Conservation (phyloP, 208 protist species). For the Trypanosoma rangeli region DNA sequence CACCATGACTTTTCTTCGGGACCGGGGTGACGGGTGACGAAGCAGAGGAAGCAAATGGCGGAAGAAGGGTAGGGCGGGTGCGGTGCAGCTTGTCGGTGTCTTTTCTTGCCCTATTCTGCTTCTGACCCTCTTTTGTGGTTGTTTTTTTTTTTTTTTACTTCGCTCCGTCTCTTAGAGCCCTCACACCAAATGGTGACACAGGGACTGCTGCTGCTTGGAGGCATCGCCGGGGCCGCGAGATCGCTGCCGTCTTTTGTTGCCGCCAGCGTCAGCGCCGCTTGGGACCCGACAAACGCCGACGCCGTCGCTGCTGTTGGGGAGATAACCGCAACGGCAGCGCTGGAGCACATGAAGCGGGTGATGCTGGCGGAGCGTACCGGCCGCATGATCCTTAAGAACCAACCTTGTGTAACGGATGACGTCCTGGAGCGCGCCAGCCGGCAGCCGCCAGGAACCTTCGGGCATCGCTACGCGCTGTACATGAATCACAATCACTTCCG, state of each 20-base stretch:
- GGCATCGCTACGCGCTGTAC: slow-evolving; percentile 71
- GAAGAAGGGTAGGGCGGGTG: neutral
- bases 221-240: slow-evolving; percentile 25
- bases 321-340: slow-evolving; percentile 55
- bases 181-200: slow-evolving; percentile 9
- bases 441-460: slow-evolving; percentile 64
- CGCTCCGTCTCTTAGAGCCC: slow-evolving; percentile 1
- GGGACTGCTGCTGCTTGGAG: slow-evolving; percentile 31
- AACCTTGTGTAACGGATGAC: slow-evolving; percentile 62
- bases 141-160: slow-evolving; percentile 2
- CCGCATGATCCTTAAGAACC: slow-evolving; percentile 55
- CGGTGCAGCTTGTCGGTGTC: neutral
- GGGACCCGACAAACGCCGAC: slow-evolving; percentile 60
- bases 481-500: slow-evolving; percentile 83
- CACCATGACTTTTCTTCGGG: slow-evolving; percentile 30
- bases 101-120: neutral
- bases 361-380: slow-evolving; percentile 82
- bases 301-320: slow-evolving; percentile 76
- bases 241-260: slow-evolving; percentile 50
- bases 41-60: neutral
- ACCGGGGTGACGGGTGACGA: neutral
- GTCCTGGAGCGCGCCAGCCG: slow-evolving; percentile 44
- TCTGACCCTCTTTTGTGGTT: neutral
- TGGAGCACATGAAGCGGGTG: slow-evolving; percentile 64
- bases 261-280: slow-evolving; percentile 55